A percentile compares a stretch with the other conserved stretches of the same genome.
phyloP scores from a whole-genome alignment of 441 rosid genomes.

The Erysimum pusillum region DNA sequence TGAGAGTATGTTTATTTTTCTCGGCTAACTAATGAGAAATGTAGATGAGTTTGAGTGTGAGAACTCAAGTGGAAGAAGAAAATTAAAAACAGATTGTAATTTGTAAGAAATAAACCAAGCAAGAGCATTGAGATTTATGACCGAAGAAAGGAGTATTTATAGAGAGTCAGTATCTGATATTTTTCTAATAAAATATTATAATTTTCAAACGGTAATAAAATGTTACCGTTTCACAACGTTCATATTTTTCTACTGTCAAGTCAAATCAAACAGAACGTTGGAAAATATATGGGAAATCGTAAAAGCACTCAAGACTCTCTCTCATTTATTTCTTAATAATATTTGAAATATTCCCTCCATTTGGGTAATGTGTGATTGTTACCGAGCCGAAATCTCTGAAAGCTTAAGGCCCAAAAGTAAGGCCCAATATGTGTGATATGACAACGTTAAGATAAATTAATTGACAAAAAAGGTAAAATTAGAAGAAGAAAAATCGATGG shows the following conservation, averaged over 20 bases:
- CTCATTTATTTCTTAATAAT: too few relatives aligned
- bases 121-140: not conserved
- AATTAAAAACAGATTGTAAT: not conserved
- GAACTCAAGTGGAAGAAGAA: not conserved
- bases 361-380: too few relatives aligned
- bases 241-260: not conserved
- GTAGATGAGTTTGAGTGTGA: not conserved
- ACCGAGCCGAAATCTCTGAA: not conserved
- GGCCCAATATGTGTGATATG: not conserved
- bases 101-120: not conserved
- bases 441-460: not conserved
- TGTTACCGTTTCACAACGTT: not conserved
- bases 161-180: not conserved
- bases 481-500: conserved; percentile 54
- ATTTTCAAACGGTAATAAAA: not conserved
- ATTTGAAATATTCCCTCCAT: too few relatives aligned
- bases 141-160: not conserved
- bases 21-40: not conserved
- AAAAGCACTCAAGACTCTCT: too few relatives aligned
- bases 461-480: not conserved
- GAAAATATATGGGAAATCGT: not conserved
- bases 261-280: not conserved
- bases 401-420: not conserved
- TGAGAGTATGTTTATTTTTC: not conserved
- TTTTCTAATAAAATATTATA: not conserved